Evolutionary conservation across 805 yeast genomes (phyloP).

Genomic region (Kodamaea leandrae): DNA sequence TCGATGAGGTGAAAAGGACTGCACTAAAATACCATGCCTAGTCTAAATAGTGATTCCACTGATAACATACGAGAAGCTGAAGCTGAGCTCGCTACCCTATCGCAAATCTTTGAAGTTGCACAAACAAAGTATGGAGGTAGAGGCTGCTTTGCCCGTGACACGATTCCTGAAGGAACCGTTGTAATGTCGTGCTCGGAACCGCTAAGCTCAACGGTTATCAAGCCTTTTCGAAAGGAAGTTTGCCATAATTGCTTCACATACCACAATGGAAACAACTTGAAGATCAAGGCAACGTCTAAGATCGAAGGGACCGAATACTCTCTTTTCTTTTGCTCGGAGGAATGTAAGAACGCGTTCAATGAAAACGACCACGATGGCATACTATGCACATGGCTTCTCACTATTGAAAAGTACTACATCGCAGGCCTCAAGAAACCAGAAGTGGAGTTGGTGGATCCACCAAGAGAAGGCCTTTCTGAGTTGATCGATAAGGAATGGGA

Average conservation of each 20-base stretch:
- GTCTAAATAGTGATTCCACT: too few relatives aligned
- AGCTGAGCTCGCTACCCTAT: slow-evolving; percentile 11
- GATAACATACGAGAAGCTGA: too few relatives aligned
- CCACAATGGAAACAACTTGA: slow-evolving; percentile 46
- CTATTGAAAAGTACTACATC: slow-evolving; percentile 31
- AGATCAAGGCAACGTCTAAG: slow-evolving; percentile 30
- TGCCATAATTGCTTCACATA: slow-evolving; percentile 55
- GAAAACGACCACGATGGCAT: slow-evolving; percentile 33
- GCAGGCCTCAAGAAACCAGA: slow-evolving; percentile 23
- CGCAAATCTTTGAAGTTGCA: slow-evolving; percentile 31
- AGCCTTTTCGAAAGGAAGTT: slow-evolving; percentile 61
- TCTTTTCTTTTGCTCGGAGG: slow-evolving; percentile 52
- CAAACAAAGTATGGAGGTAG: slow-evolving; percentile 54
- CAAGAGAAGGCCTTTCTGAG: slow-evolving; percentile 12
- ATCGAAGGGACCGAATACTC: slow-evolving; percentile 27
- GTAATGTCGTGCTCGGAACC: slow-evolving; percentile 42
- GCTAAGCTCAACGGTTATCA: slow-evolving; percentile 46
- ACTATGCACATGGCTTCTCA: slow-evolving; percentile 34
- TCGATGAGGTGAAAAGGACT: background rate
- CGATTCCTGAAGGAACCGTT: slow-evolving; percentile 41
- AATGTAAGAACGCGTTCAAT: slow-evolving; percentile 40
- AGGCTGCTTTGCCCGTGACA: slow-evolving; percentile 51
- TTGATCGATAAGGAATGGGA: slow-evolving; percentile 36
- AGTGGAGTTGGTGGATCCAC: slow-evolving; percentile 18
- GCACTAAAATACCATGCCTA: background rate